phyloP scores from a whole-genome alignment of 1,284 basidiomycete genomes.

The Pascua sp. region DNA sequence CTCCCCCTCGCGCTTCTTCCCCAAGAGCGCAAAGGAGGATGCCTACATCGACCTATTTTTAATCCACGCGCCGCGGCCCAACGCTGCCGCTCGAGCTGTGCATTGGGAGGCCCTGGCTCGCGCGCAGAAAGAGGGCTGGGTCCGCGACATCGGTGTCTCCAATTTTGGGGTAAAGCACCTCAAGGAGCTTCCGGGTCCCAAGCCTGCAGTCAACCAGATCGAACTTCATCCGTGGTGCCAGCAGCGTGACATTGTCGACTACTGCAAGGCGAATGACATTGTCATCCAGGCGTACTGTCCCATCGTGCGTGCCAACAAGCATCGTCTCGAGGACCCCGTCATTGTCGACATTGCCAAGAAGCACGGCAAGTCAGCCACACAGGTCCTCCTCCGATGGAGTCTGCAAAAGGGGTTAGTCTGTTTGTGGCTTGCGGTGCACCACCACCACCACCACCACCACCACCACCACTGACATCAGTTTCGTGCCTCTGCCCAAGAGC shows the following conservation, averaged over 20 bases:
- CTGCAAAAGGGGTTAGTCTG: constrained; percentile 68
- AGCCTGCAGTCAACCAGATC: constrained; percentile 79
- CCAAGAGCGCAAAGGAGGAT: constrained; percentile 23
- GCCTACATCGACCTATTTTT: constrained; percentile 71
- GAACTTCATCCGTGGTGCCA: constrained; percentile 71
- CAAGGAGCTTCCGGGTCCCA: constrained; percentile 64
- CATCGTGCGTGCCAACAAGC: constrained; percentile 58
- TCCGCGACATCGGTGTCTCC: constrained; percentile 68
- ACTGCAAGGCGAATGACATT: constrained; percentile 66
- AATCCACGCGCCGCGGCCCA: constrained; percentile 56
- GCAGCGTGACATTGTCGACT: constrained; percentile 70
- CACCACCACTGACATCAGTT: constrained; percentile 51
- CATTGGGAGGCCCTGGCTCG: constrained; percentile 34
- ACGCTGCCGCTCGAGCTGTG: constrained; percentile 30
- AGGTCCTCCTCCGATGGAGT: constrained; percentile 77
- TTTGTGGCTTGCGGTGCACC: no score
- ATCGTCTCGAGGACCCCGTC: constrained; percentile 56
- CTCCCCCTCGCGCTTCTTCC: constrained; percentile 23
- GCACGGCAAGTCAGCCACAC: constrained; percentile 63
- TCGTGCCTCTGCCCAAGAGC: constrained; percentile 71
- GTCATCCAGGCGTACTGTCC: constrained; percentile 75
- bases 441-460: no score
- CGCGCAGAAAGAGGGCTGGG: constrained; percentile 60
- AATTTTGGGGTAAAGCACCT: constrained; percentile 76
- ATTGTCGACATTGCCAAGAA: constrained; percentile 59